These are phyloP conservation scores for Septoria petroselini DNA, from an alignment of 2,329 filamentous ascomycete species.

Conservation along the genomic window DNA sequence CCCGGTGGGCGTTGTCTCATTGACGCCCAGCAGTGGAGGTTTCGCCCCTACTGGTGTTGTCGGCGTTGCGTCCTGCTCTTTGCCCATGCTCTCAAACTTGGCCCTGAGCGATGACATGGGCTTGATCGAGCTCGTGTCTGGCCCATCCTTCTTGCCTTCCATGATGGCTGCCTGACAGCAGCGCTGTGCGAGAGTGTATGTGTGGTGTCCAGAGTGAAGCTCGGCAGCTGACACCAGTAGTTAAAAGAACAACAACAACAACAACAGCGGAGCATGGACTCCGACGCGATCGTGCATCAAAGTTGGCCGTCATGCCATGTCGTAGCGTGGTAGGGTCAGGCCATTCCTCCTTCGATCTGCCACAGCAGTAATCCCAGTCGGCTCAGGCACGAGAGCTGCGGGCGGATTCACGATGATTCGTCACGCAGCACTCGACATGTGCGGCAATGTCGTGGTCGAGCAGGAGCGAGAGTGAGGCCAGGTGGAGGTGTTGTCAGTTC, in stretches of 20 bases:
- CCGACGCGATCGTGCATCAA: too few species aligned
- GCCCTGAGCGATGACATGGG: conserved; percentile 78
- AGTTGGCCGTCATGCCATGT: not conserved
- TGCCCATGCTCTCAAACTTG: conserved; percentile 72
- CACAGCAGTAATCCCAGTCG: not conserved
- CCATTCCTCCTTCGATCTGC: conserved; percentile 3
- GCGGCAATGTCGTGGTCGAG: too few species aligned
- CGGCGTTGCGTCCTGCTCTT: conserved; percentile 26
- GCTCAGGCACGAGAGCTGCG: conserved; percentile 9
- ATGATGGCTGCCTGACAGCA: conserved; percentile 21
- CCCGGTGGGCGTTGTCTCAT: conserved; percentile 3
- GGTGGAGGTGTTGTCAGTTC: too few species aligned
- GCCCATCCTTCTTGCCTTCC: conserved; percentile 53
- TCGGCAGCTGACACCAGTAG: not conserved
- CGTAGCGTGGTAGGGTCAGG: conserved; percentile 1
- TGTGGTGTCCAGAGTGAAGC: too few species aligned
- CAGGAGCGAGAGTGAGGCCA: too few species aligned
- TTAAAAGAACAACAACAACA: too few species aligned
- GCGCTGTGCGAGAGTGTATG: not conserved
- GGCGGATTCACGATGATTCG: too few species aligned
- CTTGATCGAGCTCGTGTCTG: conserved; percentile 75
- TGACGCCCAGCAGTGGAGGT: conserved; percentile 9
- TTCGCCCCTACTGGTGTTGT: conserved; percentile 19
- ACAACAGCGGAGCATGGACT: not conserved
- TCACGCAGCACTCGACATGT: too few species aligned